Evolutionary conservation across 495 filamentous ascomycete species (phyloP).

Genomic region (Eremomyces bilateralis): DNA sequence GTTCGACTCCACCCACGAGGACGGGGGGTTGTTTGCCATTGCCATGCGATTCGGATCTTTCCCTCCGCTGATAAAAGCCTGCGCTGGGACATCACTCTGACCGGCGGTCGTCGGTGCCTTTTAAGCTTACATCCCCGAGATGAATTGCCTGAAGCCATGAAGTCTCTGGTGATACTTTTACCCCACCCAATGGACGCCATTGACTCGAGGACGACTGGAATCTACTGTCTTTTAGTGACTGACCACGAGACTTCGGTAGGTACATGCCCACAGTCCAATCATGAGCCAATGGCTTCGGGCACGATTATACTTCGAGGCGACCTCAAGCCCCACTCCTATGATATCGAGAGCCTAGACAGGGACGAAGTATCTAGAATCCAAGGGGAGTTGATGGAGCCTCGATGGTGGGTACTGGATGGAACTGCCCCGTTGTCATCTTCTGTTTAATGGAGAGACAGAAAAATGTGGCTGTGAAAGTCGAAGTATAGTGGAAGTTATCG

Average conservation of each 20-base stretch:
- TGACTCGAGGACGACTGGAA: too few relatives aligned
- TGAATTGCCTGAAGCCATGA: too few relatives aligned
- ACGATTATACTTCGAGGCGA: not conserved
- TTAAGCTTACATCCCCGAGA: too few relatives aligned
- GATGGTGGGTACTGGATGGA: slow-evolving; percentile 5
- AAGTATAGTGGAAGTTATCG: too few relatives aligned
- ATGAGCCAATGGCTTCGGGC: not conserved
- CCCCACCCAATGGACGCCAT: too few relatives aligned
- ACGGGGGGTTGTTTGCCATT: not conserved
- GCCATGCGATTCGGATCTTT: not conserved
- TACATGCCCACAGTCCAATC: not conserved
- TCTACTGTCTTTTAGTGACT: too few relatives aligned
- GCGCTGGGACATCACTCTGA: not conserved
- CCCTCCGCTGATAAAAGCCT: not conserved
- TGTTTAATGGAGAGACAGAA: too few relatives aligned
- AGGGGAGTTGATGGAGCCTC: slow-evolving; percentile 3
- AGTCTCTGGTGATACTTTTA: too few relatives aligned
- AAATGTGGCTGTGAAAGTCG: too few relatives aligned
- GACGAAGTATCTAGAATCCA: not conserved
- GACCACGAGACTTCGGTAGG: too few relatives aligned
- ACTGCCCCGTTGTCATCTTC: too few relatives aligned
- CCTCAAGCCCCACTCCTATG: not conserved
- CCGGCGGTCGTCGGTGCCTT: not conserved
- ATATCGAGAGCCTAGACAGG: not conserved
- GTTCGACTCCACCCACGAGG: slow-evolving; percentile 1